A percentile compares a stretch with the other conserved stretches of the same genome.
phyloP scores from a whole-genome alignment of 1,139 yeast genomes.

The Candida pseudoviswanathii region DNA sequence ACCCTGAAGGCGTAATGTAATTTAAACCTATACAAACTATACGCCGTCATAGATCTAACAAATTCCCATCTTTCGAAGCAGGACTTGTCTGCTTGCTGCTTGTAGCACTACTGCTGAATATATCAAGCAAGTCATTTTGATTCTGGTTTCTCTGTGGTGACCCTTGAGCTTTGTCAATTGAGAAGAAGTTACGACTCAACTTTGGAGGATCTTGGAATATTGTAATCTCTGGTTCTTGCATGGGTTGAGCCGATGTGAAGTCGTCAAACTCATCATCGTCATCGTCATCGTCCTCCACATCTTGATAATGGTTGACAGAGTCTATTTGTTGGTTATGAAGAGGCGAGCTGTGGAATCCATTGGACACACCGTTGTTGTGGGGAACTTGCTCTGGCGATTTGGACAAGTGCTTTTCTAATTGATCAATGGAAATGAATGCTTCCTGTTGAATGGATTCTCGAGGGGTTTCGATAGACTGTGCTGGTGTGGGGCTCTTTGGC shows the following conservation, averaged over 20 bases:
- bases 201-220: conserved; percentile 9
- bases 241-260: conserved; percentile 20
- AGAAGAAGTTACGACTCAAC: conserved; percentile 12
- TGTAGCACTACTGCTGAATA: conserved; percentile 5
- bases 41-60: conserved; percentile 14
- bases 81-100: conserved; percentile 3
- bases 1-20: too few species aligned
- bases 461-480: background rate
- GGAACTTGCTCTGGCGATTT: conserved; percentile 1
- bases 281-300: conserved; percentile 10
- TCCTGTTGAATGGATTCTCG: background rate
- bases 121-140: conserved; percentile 10
- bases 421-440: conserved; percentile 6
- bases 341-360: background rate
- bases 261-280: conserved; percentile 23
- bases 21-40: too few species aligned
- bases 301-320: conserved; percentile 3
- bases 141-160: background rate
- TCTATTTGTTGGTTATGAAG: background rate
- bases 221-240: conserved; percentile 5
- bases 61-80: conserved; percentile 9
- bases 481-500: background rate
- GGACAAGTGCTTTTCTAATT: conserved; percentile 10
- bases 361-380: background rate
- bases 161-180: conserved; percentile 11